Percentiles rank a stretch among this genome's conserved stretches.
Conservation (phyloP, 768 basidiomycete species). For the Gelatoporia subvermispora region DNA sequence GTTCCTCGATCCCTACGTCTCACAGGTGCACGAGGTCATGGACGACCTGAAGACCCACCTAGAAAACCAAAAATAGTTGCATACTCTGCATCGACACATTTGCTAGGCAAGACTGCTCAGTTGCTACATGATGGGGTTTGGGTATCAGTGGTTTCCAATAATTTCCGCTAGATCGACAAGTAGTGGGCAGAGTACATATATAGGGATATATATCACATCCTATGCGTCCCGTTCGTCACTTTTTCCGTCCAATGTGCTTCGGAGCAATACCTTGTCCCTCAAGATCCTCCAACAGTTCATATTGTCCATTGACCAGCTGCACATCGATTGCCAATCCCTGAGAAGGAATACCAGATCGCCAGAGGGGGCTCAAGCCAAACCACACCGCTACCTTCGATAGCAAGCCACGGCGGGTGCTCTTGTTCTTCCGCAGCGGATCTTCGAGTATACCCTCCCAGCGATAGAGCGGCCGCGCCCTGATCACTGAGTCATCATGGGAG, state of each 20-base stretch:
- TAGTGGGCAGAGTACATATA: background rate
- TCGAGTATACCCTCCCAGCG: conserved; percentile 67
- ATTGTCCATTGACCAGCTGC: conserved; percentile 49
- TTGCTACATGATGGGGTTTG: too few species aligned
- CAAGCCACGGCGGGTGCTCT: conserved; percentile 34
- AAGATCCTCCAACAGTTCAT: conserved; percentile 38
- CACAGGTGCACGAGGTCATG: conserved; percentile 9
- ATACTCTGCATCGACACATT: background rate
- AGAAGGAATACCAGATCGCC: conserved; percentile 47
- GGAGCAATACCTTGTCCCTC: background rate
- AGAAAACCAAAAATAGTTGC: background rate
- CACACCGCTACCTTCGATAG: conserved; percentile 56
- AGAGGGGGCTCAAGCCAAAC: conserved; percentile 63
- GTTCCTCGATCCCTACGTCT: conserved; percentile 16
- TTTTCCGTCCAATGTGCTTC: background rate
- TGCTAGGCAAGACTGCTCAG: too few species aligned
- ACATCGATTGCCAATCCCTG: conserved; percentile 61
- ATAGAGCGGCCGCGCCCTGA: conserved; percentile 57
- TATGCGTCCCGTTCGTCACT: too few species aligned
- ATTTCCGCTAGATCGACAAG: too few species aligned
- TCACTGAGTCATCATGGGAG: conserved; percentile 58
- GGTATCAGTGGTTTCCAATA: too few species aligned
- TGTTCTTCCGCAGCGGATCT: conserved; percentile 42
- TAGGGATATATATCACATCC: background rate
- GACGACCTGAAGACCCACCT: conserved; percentile 13